Conservation (phyloP, 768 basidiomycete genomes). For the Scleroderma bovista region DNA sequence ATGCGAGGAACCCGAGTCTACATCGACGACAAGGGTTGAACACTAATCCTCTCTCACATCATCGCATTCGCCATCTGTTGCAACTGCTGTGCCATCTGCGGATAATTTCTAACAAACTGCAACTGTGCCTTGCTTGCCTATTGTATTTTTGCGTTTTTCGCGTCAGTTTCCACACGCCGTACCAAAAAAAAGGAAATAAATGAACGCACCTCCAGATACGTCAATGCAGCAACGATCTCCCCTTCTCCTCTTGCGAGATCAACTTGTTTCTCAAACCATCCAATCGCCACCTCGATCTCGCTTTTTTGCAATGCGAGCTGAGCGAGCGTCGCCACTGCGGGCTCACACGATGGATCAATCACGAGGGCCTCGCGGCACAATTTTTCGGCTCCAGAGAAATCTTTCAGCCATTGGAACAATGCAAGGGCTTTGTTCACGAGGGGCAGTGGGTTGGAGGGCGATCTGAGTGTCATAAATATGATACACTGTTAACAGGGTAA, state of each 20-base stretch:
- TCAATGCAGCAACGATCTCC: conserved; percentile 75
- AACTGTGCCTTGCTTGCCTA: conserved; percentile 81
- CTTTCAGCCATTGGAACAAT: conserved; percentile 93
- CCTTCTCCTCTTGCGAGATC: conserved; percentile 87
- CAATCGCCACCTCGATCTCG: conserved; percentile 79
- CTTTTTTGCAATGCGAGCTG: conserved; percentile 90
- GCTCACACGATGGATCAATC: conserved; percentile 92
- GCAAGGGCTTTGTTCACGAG: conserved; percentile 98
- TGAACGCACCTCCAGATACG: conserved; percentile 65
- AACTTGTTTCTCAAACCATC: conserved; percentile 80
- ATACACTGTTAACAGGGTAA: neutral
- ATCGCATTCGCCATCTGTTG: conserved; percentile 40
- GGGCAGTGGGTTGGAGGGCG: conserved; percentile 78
- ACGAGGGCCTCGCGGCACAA: conserved; percentile 85
- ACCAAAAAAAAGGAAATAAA: conserved; percentile 4
- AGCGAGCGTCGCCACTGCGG: conserved; percentile 92
- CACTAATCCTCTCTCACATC: conserved; percentile 17
- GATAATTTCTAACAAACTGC: conserved; percentile 79
- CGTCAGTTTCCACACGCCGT: neutral
- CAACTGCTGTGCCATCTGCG: conserved; percentile 74
- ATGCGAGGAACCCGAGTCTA: neutral
- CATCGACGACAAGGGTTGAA: too few relatives aligned
- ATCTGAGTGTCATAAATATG: conserved; percentile 22
- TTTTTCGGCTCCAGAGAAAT: conserved; percentile 72
- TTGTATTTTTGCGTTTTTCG: conserved; percentile 4